Evolutionary conservation across 1,284 basidiomycete species (phyloP), one percentile per base, ranked within the genome.

Genomic region (Puccinia polysora): DNA sequence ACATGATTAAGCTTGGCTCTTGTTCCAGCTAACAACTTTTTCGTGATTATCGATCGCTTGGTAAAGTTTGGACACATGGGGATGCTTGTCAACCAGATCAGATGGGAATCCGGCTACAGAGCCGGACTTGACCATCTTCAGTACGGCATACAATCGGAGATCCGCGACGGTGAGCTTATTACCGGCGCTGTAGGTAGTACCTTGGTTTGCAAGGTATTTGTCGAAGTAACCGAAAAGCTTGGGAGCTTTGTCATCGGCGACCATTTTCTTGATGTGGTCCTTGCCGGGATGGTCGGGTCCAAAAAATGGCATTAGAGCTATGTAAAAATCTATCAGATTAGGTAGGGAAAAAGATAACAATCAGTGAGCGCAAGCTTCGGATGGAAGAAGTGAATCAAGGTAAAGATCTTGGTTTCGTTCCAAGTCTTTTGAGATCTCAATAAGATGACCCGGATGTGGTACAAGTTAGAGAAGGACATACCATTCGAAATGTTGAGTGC

Each of bases 1-100:
- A n/a, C n/a, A n/a, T n/a, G n/a, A 56, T 10, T 6, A 2, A n/a
- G 45, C 45, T 34, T 63, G 43, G 7, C 4, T 50, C 25, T 63
- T 50, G 45, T 63, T 50, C 60, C 60, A 63, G 45, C 60, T 63
- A 25, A 45, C 45, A 45, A 63, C 45, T 36, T 63, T 63, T 25
- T 63, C 45, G 45, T 63, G 60, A n/a, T 1, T 28, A 20, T 63
- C 30, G 30, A 63, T 32, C 23, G 60, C 60, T 23, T 63, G 60
- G n/a, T 63, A 15, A 36, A 63, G 60, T 15, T 63, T 63, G 25
- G 7, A 12, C 28, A 50, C 12, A 32, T 63, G 45, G 12, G 60
- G 45, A 30, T 50, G 50, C n/a, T 63, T 63, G 18, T 63, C 60
- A 45, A 50, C 32, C 28, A 63, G 4, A n/a, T 50, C 30, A 32